Base-by-base conservation (phyloP, 164 flowering plant genomes). In the Paratinospora sagittata region DNA sequence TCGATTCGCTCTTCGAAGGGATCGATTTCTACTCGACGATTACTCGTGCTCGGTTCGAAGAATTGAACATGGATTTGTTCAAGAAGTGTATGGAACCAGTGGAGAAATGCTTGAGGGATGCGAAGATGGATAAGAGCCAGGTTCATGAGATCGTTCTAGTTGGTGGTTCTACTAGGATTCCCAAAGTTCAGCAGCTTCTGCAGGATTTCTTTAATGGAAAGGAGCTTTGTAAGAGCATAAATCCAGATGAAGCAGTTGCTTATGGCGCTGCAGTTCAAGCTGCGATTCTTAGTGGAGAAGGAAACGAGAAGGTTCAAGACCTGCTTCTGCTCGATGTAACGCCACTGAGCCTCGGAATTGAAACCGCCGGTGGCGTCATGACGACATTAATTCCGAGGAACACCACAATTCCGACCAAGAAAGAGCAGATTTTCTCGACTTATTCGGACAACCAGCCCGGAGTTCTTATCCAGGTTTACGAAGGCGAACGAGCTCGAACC, bases 341-440 rank as follows among this genome's bases (percentile, higher is more conserved):
- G 13, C 81, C 83, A 0, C 63, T 81, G 17, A 70, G 75, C 57
- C 70, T 81, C 0, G 81, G 81, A 3, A 37, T 78, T 1, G 79
- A 75, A 49, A 78, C 81, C 6, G 81, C 81, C 3, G 83, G 83
- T 19, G 81, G 81, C 6, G 77, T 78, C 5, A 75, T 72, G 78
- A 78, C 68, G 2, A 39, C 27, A 0, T 23, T 74, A 69, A 72
- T 78, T 27, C 72, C 77, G 3, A 71, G 77, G 26, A 78, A 78
- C 70, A 78, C 80, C 0, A 74, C 80, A 0, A 73, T 77, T 11
- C 76, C 79, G 17, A 69, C 80, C 21, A 77, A 77, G 73, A 74
- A 77, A 27, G 78, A 77, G 36, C 75, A 77, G 71, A 37, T 71
- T 6, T 80, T 80, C 69, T 77, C 82, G 6, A 77, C 80, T 4